Evolutionary conservation across 2,329 filamentous ascomycete genomes (phyloP).

Genomic region (Phialophora macrospora): DNA sequence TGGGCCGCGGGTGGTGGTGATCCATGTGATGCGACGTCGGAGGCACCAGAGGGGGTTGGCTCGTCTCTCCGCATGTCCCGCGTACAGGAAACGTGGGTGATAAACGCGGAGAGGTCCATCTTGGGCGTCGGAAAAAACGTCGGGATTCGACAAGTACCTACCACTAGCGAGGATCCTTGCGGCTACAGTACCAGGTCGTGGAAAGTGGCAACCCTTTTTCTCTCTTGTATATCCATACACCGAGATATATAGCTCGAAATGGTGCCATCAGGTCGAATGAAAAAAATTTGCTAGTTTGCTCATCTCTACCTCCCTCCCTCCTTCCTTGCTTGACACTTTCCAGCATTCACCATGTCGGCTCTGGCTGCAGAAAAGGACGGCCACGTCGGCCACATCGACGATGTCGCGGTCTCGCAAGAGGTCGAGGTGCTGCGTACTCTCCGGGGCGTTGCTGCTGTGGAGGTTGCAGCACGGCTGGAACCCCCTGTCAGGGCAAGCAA

Average conservation of each 20-base stretch:
- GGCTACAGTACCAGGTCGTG: not conserved
- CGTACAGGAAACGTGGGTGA: not conserved
- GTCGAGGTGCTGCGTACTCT: constrained; percentile 5
- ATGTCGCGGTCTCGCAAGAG: constrained; percentile 6
- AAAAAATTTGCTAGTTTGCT: not conserved
- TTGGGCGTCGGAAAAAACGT: constrained; percentile 12
- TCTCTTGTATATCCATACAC: not conserved
- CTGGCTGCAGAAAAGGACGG: not conserved
- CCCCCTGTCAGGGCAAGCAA: constrained; percentile 2
- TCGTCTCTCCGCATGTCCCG: not conserved
- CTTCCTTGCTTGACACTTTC: not conserved
- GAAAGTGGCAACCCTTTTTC: not conserved
- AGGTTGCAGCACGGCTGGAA: constrained; percentile 6
- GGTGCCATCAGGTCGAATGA: not conserved
- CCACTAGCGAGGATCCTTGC: not conserved
- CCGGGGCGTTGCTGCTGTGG: constrained; percentile 4
- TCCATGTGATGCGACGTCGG: not conserved
- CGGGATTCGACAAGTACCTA: not conserved
- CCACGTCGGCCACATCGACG: not conserved
- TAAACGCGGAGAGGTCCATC: not conserved
- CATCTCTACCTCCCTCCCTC: not conserved
- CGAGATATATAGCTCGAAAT: not conserved
- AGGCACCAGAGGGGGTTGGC: not conserved
- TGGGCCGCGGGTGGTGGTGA: too few relatives aligned
- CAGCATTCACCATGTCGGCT: not conserved